A percentile compares a stretch with the other conserved stretches of the same genome.
Evolutionary conservation across 345 rosid species (phyloP).

Genomic region (Euphorbia lathyris): DNA sequence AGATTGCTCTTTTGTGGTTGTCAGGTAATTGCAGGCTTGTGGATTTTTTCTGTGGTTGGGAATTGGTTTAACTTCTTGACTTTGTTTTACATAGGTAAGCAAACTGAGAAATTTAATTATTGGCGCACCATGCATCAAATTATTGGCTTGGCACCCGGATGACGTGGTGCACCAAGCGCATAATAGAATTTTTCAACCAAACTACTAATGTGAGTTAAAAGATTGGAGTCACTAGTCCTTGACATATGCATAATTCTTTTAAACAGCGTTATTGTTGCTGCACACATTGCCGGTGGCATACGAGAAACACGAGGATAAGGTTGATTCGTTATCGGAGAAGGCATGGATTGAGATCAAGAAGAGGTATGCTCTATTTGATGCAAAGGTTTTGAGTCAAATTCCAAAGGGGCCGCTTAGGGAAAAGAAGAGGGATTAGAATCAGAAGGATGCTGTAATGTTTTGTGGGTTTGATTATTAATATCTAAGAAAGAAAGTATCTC

Average conservation of each 20-base stretch:
- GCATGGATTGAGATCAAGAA: constrained; percentile 63
- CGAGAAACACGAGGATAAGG: constrained; percentile 76
- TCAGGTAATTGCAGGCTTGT: constrained; percentile 64
- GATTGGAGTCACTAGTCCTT: neutral
- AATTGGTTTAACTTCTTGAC: constrained; percentile 76
- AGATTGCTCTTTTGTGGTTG: constrained; percentile 9
- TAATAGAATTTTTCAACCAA: no score
- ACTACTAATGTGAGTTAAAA: neutral
- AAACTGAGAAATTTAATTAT: no score
- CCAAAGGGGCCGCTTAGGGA: constrained; percentile 60
- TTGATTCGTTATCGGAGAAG: constrained; percentile 74
- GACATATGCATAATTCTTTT: neutral
- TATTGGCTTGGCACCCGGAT: no score
- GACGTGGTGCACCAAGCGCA: no score
- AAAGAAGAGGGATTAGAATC: constrained; percentile 56
- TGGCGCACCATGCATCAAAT: no score
- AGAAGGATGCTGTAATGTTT: constrained; percentile 18
- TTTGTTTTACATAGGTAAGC: constrained; percentile 71
- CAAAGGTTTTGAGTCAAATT: constrained; percentile 78
- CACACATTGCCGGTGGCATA: constrained; percentile 76
- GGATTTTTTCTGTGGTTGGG: constrained; percentile 72
- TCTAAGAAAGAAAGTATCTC: neutral
- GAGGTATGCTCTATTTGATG: constrained; percentile 65
- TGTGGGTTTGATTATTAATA: neutral
- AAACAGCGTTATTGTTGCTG: constrained; percentile 64